phyloP scores from a whole-genome alignment of 176 grass and related monocot genomes.

The Bromus sterilis region DNA sequence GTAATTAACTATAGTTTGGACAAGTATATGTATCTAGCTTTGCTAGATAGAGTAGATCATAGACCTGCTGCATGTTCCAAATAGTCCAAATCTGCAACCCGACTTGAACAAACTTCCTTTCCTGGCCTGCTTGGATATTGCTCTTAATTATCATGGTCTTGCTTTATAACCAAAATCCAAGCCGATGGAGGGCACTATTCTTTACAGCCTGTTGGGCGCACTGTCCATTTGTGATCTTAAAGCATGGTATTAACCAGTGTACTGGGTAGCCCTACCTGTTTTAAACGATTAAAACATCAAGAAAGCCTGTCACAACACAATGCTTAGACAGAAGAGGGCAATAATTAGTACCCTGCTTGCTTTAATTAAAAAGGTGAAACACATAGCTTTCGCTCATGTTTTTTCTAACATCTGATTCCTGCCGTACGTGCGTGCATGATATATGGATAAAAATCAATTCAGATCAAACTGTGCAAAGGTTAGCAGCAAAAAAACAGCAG shows the following conservation, averaged over 20 bases:
- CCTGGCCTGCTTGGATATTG: background rate
- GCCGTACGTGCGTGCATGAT: conserved; percentile 17
- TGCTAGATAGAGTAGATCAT: background rate
- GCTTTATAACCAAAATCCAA: conserved; percentile 17
- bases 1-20: background rate
- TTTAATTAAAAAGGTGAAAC: background rate
- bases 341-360: background rate
- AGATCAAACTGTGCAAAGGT: background rate
- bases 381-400: conserved; percentile 1
- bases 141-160: background rate
- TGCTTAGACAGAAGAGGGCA: background rate
- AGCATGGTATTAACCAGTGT: background rate
- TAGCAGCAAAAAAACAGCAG: background rate
- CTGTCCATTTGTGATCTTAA: background rate
- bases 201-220: conserved; percentile 37
- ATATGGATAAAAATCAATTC: background rate
- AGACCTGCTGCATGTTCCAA: background rate
- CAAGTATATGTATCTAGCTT: background rate
- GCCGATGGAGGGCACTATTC: background rate
- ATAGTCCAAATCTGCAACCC: background rate
- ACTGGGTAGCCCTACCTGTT: background rate
- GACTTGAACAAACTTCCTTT: background rate
- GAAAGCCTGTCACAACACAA: conserved; percentile 21
- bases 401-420: conserved; percentile 12
- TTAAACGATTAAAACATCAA: conserved; percentile 1